Percentiles rank a stretch among this genome's conserved stretches.
Evolutionary conservation across 225 moss, liverwort and hornwort genomes (phyloP).

Genomic region (Anthoceros angustus): DNA sequence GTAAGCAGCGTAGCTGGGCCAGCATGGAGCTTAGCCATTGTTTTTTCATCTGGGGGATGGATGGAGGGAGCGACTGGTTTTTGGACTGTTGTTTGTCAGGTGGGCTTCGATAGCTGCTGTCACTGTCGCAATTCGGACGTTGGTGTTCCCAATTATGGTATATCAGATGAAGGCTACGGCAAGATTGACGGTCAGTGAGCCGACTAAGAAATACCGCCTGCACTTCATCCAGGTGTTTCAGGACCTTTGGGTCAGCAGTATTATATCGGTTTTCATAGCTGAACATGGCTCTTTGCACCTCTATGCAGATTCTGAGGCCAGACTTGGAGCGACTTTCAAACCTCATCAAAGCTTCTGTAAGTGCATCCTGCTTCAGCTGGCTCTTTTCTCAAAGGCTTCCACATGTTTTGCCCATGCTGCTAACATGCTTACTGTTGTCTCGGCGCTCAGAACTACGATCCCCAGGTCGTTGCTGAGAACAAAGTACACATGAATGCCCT

Average conservation of each 20-base stretch:
- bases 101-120: conserved; percentile 96
- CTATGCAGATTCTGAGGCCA: conserved; percentile 83
- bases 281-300: background rate
- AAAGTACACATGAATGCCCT: conserved; percentile 84
- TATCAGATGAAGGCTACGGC: conserved; percentile 98
- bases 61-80: background rate
- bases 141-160: conserved; percentile 72
- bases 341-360: conserved; percentile 74
- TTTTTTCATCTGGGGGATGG: background rate
- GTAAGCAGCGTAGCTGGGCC: conserved; percentile 26
- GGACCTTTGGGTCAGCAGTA: background rate
- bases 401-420: conserved; percentile 2
- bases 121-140: conserved; percentile 67
- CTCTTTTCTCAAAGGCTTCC: background rate
- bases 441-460: conserved; percentile 61
- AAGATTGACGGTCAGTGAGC: conserved; percentile 47
- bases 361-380: conserved; percentile 1
- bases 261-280: background rate
- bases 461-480: conserved; percentile 70
- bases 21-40: background rate
- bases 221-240: background rate
- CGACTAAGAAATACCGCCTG: conserved; percentile 1
- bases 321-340: conserved; percentile 89
- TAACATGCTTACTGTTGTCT: too few species aligned
- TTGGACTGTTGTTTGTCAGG: conserved; percentile 24